A percentile compares a stretch with the other conserved stretches of the same genome.
Evolutionary conservation across 148 eudicot species (phyloP).

Genomic region (Chenopodium formosanum): DNA sequence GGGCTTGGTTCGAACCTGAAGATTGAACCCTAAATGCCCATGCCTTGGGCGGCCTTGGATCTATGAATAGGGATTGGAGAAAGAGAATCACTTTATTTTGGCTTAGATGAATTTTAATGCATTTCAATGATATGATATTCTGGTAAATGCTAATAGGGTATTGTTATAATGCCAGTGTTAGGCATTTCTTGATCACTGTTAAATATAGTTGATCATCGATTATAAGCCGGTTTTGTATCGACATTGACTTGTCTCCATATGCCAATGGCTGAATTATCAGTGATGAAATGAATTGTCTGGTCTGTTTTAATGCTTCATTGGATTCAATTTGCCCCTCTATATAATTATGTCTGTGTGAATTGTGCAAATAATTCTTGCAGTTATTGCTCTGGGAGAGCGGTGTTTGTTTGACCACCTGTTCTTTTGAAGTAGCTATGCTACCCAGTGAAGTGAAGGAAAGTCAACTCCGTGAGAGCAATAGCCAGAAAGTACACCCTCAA

Average conservation of each 20-base stretch:
- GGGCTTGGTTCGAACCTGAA: no score
- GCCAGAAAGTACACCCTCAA: constrained; percentile 96
- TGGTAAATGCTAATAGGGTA: neutral
- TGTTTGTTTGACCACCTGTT: constrained; percentile 26
- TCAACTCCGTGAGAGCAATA: constrained; percentile 87
- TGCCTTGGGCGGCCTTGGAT: no score
- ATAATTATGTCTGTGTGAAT: neutral
- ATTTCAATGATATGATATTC: neutral
- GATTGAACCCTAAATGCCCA: no score
- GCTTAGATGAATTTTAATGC: neutral
- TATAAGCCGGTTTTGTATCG: neutral
- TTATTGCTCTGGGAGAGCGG: constrained; percentile 28
- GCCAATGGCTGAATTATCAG: neutral
- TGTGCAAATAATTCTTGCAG: constrained; percentile 31
- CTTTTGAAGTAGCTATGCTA: constrained; percentile 75
- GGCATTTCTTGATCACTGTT: neutral
- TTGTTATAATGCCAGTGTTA: neutral
- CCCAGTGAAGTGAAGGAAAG: constrained; percentile 72
- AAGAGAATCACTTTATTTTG: no score
- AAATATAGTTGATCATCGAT: neutral
- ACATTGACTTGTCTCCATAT: neutral
- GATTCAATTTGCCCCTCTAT: neutral
- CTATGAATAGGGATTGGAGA: no score
- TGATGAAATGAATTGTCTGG: neutral
- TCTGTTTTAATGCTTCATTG: neutral